Conservation (phyloP, 495 filamentous ascomycete genomes). For the Paragyromitra xinjiangensis region DNA sequence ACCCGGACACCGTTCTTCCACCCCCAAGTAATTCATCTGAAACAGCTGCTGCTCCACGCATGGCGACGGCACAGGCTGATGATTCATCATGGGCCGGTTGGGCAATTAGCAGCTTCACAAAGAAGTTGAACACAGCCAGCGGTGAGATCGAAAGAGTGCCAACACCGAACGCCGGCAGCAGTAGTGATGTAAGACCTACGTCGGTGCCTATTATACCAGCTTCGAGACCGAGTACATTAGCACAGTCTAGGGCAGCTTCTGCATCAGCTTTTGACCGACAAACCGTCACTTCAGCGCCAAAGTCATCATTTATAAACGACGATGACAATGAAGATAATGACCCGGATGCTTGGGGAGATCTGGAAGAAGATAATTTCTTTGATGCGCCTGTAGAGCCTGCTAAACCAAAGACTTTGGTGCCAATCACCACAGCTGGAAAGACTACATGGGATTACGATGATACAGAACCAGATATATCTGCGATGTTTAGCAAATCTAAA, state of each 20-base stretch:
- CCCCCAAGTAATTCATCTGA: conserved; percentile 63
- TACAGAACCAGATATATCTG: conserved; percentile 37
- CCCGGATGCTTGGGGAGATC: conserved; percentile 75
- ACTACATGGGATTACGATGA: conserved; percentile 31
- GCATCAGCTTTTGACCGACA: conserved; percentile 66
- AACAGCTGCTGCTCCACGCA: conserved; percentile 64
- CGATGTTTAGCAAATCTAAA: conserved; percentile 46
- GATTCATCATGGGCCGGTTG: conserved; percentile 80
- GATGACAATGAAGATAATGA: conserved; percentile 67
- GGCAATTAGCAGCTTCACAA: conserved; percentile 99
- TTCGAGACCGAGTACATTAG: conserved; percentile 42
- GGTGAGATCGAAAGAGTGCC: conserved; percentile 77
- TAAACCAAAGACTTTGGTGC: conserved; percentile 52
- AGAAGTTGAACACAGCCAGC: conserved; percentile 81
- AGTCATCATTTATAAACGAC: conserved; percentile 62
- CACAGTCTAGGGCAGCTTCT: conserved; percentile 61
- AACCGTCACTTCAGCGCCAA: conserved; percentile 62
- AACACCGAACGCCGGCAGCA: conserved; percentile 34
- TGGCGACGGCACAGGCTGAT: conserved; percentile 73
- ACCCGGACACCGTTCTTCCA: conserved; percentile 79
- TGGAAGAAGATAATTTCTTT: conserved; percentile 67
- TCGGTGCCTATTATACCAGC: conserved; percentile 61
- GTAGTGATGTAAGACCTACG: conserved; percentile 61
- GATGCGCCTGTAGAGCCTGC: conserved; percentile 58
- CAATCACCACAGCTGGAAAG: conserved; percentile 11